Conservation (phyloP, 2,329 filamentous ascomycete species). For the Arachnomyces sp. region DNA sequence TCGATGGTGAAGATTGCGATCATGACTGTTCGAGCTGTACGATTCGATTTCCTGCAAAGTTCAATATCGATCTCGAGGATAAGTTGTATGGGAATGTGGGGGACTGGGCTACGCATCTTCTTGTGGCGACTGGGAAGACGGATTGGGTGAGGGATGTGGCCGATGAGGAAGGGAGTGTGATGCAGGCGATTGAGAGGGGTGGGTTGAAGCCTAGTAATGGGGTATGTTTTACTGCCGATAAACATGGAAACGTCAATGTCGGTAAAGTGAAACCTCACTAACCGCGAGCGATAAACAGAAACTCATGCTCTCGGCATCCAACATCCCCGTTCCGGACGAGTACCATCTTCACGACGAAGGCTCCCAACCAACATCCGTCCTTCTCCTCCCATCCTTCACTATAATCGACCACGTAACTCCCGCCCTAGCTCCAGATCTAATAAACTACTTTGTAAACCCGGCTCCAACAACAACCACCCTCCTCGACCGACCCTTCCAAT, state of each 20-base stretch:
- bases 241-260: neutral
- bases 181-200: constrained; percentile 60
- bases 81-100: constrained; percentile 77
- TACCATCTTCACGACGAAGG: constrained; percentile 52
- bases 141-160: constrained; percentile 89
- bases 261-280: constrained; percentile 6
- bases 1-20: constrained; percentile 82
- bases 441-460: constrained; percentile 61
- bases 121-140: constrained; percentile 90
- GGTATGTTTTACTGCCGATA: constrained; percentile 24
- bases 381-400: constrained; percentile 79
- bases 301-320: constrained; percentile 85
- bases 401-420: constrained; percentile 79
- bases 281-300: too few species aligned
- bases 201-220: constrained; percentile 36
- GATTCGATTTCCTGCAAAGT: constrained; percentile 68
- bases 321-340: constrained; percentile 70
- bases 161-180: constrained; percentile 79
- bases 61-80: constrained; percentile 66
- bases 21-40: constrained; percentile 80
- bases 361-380: constrained; percentile 63
- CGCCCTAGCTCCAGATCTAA: constrained; percentile 61
- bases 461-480: constrained; percentile 68
- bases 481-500: constrained; percentile 33
- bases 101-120: constrained; percentile 78